These are phyloP conservation scores for Licmophora abbreviata DNA, from an alignment of 108 stramenopile genomes.

Conservation along the genomic window DNA sequence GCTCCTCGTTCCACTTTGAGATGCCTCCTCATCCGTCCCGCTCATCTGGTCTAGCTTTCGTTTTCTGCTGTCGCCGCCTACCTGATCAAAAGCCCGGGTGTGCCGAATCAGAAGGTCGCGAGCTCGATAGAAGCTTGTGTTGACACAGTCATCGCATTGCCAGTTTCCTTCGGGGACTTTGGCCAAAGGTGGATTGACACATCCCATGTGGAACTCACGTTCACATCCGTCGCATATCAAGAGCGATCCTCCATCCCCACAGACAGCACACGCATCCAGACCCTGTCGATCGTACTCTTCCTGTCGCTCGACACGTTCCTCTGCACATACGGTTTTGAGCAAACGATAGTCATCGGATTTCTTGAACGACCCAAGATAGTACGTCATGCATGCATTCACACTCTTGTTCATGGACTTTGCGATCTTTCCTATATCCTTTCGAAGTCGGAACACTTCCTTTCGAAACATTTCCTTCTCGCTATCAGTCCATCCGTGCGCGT, in stretches of 20 bases:
- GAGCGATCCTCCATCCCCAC: constrained; percentile 71
- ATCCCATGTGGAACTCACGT: constrained; percentile 64
- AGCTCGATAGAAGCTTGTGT: constrained; percentile 23
- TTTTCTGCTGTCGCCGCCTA: constrained; percentile 4
- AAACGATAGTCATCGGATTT: constrained; percentile 55
- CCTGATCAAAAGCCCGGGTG: constrained; percentile 4
- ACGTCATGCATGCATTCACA: constrained; percentile 8
- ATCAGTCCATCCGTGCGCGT: constrained; percentile 62
- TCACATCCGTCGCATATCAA: constrained; percentile 81
- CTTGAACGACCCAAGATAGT: constrained; percentile 66
- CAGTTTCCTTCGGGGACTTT: constrained; percentile 65
- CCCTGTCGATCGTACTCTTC: constrained; percentile 15
- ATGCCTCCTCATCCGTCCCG: background rate
- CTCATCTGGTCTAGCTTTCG: too few relatives aligned
- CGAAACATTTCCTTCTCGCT: constrained; percentile 48
- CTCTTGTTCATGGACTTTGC: constrained; percentile 33
- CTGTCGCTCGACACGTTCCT: constrained; percentile 23
- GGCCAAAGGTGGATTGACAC: constrained; percentile 41
- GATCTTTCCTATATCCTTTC: constrained; percentile 50
- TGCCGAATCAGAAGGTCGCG: constrained; percentile 20
- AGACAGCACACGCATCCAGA: constrained; percentile 50
- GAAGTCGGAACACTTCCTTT: constrained; percentile 39
- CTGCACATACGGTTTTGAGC: constrained; percentile 37
- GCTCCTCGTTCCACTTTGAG: background rate
- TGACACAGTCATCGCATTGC: constrained; percentile 63